These are phyloP conservation scores for Xylaria sp. DNA, from an alignment of 2,329 filamentous ascomycete species.

Conservation along the genomic window DNA sequence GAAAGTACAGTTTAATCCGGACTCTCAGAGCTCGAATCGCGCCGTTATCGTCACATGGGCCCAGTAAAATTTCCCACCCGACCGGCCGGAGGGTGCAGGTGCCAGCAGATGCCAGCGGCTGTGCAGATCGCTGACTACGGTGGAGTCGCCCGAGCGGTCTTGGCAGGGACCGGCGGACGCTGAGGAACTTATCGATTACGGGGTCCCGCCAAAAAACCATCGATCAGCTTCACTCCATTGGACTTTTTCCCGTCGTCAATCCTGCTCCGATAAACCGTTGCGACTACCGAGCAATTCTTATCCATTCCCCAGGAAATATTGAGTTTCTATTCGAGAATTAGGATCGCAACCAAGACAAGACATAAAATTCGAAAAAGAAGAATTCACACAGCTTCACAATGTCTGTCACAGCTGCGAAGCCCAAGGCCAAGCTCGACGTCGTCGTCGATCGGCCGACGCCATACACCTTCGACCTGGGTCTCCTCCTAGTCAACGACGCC, in stretches of 20 bases:
- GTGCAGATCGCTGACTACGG: not conserved
- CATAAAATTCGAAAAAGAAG: not conserved
- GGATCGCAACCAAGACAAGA: not conserved
- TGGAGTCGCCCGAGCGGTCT: not conserved
- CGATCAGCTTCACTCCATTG: constrained; percentile 13
- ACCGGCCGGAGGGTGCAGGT: constrained; percentile 11
- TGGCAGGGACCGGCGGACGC: constrained; percentile 2
- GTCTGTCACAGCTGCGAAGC: constrained; percentile 21
- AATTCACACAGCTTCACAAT: constrained; percentile 14
- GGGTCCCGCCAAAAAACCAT: constrained; percentile 21
- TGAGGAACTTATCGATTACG: constrained; percentile 24
- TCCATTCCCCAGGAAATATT: not conserved
- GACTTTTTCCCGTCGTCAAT: constrained; percentile 11
- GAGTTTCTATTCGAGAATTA: not conserved
- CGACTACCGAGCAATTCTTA: not conserved
- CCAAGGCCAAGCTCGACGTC: constrained; percentile 30
- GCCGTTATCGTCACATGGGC: constrained; percentile 8
- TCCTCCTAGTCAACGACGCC: constrained; percentile 79
- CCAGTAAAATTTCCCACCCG: constrained; percentile 18
- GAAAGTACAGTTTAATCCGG: not conserved
- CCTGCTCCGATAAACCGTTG: not conserved
- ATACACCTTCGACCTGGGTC: constrained; percentile 44
- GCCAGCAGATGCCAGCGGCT: not conserved
- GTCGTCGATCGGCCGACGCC: constrained; percentile 29
- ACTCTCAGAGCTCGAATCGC: not conserved